Evolutionary conservation across 169 alveolate species (phyloP).

Genomic region (Babesia divergens): DNA sequence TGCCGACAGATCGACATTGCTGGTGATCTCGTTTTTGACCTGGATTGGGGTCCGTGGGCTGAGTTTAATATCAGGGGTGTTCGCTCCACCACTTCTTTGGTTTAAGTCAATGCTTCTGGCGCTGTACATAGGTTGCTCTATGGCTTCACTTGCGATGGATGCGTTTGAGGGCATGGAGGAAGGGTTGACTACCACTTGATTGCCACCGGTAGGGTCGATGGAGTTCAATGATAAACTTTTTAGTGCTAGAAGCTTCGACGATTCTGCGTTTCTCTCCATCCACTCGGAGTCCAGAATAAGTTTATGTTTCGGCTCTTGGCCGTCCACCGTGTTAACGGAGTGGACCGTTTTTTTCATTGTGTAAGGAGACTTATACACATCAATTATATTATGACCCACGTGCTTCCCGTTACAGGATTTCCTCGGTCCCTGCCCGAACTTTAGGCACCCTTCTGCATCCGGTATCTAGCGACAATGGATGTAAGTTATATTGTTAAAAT

Average conservation of each 20-base stretch:
- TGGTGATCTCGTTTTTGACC: not conserved
- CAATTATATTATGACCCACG: too few species aligned
- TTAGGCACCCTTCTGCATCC: not conserved
- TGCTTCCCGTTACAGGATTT: too few species aligned
- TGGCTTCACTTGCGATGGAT: not conserved
- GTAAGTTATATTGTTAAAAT: not conserved
- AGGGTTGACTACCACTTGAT: not conserved
- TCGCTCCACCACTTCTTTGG: not conserved
- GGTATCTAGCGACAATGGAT: not conserved
- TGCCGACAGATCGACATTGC: not conserved
- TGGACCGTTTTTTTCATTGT: not conserved
- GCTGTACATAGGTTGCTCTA: not conserved
- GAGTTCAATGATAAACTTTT: not conserved
- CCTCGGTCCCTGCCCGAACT: too few species aligned
- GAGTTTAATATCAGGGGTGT: not conserved
- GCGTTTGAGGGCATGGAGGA: not conserved
- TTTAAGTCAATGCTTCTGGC: not conserved
- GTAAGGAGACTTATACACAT: too few species aligned
- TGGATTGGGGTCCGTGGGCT: not conserved
- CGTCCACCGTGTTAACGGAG: not conserved
- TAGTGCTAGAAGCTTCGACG: not conserved
- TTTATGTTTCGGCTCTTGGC: not conserved
- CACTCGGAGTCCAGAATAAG: not conserved
- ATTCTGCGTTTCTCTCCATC: not conserved
- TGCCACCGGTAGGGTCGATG: not conserved